phyloP scores from a whole-genome alignment of 345 rosid species.

The Erodium maritimum region DNA sequence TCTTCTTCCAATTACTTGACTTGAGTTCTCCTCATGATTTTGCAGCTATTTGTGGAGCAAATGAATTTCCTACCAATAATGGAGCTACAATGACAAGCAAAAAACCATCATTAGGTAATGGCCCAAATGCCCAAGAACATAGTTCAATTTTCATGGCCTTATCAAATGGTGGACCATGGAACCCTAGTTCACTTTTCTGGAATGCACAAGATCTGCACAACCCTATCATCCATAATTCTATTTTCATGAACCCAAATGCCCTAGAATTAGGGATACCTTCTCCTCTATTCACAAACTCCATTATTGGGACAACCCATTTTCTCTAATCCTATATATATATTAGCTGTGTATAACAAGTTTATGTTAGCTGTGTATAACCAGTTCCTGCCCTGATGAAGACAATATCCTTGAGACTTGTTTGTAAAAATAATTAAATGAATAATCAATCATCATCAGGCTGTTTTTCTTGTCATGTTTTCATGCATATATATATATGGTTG shows the following conservation, averaged over 20 bases:
- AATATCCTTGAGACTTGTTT: neutral
- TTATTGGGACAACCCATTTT: neutral
- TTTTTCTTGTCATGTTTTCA: neutral
- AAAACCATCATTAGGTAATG: neutral
- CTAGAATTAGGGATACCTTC: neutral
- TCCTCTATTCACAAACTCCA: neutral
- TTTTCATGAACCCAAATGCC: neutral
- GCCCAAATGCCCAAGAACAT: neutral
- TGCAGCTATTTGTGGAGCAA: neutral
- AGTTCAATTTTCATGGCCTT: neutral
- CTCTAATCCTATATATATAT: neutral
- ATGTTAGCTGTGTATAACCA: neutral
- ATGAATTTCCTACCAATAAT: neutral
- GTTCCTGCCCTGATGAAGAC: neutral
- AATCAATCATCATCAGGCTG: neutral
- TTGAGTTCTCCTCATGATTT: neutral
- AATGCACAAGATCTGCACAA: neutral
- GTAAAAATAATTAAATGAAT: neutral
- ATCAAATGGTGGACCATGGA: neutral
- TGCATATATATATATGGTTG: too few species aligned
- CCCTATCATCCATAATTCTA: neutral
- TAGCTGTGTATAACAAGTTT: neutral
- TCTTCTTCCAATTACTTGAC: neutral
- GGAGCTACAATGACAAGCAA: neutral
- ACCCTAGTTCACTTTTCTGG: neutral